Evolutionary conservation across 208 protist genomes (phyloP).

Genomic region (Herpetomonas muscarum): DNA sequence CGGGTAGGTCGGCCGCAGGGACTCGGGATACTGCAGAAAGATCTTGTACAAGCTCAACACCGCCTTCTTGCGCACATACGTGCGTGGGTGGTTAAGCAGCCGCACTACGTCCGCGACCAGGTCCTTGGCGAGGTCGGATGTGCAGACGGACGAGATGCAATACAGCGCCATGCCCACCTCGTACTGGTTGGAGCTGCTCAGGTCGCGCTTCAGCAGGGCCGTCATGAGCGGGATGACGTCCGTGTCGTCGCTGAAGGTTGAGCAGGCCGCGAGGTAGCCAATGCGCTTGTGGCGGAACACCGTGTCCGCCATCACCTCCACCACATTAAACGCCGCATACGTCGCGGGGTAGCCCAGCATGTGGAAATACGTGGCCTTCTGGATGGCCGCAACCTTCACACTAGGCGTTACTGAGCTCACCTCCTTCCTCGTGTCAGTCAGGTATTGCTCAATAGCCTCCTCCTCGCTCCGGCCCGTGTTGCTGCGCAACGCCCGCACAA

Average conservation of each 20-base stretch:
- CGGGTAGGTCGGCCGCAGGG: slow-evolving; percentile 95
- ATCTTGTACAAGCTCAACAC: slow-evolving; percentile 96
- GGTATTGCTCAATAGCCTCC: slow-evolving; percentile 87
- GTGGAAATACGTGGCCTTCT: slow-evolving; percentile 98
- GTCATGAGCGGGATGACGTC: slow-evolving; percentile 97
- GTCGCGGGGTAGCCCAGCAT: slow-evolving; percentile 97
- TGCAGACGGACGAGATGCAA: slow-evolving; percentile 96
- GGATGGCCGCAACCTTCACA: slow-evolving; percentile 93
- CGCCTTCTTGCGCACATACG: slow-evolving; percentile 96
- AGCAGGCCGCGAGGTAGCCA: slow-evolving; percentile 94
- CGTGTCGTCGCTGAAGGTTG: slow-evolving; percentile 93
- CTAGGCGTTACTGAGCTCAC: slow-evolving; percentile 78
- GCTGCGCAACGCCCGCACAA: slow-evolving; percentile 94
- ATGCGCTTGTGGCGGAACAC: slow-evolving; percentile 83
- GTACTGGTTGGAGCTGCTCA: slow-evolving; percentile 92
- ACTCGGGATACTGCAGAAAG: slow-evolving; percentile 97
- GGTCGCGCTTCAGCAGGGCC: slow-evolving; percentile 96
- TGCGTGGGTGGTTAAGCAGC: slow-evolving; percentile 85
- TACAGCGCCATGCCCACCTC: slow-evolving; percentile 95
- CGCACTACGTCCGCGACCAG: slow-evolving; percentile 94
- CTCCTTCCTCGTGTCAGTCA: slow-evolving; percentile 95
- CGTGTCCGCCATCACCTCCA: slow-evolving; percentile 95
- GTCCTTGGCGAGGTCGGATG: slow-evolving; percentile 94
- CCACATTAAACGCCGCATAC: slow-evolving; percentile 95
- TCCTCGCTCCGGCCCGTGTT: slow-evolving; percentile 84